phyloP scores from a whole-genome alignment of 176 grass and related monocot genomes.

The barley (Hordeum vulgare) region DNA sequence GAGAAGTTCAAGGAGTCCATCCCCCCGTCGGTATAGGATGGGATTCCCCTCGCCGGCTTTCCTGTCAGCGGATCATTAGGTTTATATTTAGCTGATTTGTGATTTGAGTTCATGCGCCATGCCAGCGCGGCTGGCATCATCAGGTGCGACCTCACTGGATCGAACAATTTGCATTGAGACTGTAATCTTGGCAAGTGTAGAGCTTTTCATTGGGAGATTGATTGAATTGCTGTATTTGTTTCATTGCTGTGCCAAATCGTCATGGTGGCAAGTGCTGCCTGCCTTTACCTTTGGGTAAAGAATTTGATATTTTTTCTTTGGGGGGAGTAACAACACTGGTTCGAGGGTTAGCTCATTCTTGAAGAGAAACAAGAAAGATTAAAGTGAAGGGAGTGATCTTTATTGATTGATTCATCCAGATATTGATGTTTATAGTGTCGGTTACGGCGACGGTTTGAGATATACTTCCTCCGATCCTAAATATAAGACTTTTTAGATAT shows the following conservation, averaged over 20 bases:
- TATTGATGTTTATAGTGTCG: too few relatives aligned
- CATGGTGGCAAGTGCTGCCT: too few relatives aligned
- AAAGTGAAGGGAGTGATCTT: too few relatives aligned
- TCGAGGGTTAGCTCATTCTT: too few relatives aligned
- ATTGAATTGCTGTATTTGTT: neutral
- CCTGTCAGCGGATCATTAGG: constrained; percentile 1
- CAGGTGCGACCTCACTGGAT: neutral
- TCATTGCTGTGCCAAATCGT: neutral
- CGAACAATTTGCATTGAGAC: neutral
- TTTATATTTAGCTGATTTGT: constrained; percentile 30
- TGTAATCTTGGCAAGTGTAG: neutral
- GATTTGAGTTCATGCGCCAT: neutral
- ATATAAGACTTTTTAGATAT: too few relatives aligned
- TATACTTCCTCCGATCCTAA: too few relatives aligned
- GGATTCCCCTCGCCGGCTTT: neutral
- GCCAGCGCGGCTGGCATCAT: constrained; percentile 16
- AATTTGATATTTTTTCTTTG: too few relatives aligned
- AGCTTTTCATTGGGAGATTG: neutral
- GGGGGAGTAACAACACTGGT: too few relatives aligned
- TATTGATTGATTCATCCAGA: too few relatives aligned
- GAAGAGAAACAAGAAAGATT: too few relatives aligned
- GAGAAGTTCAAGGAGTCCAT: constrained; percentile 50
- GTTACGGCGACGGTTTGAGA: too few relatives aligned
- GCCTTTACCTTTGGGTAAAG: too few relatives aligned
- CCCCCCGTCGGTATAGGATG: neutral